Evolutionary conservation across 179 eudicot species (phyloP), one percentile per base, ranked within the genome.

Genomic region (Dionaea muscipula): DNA sequence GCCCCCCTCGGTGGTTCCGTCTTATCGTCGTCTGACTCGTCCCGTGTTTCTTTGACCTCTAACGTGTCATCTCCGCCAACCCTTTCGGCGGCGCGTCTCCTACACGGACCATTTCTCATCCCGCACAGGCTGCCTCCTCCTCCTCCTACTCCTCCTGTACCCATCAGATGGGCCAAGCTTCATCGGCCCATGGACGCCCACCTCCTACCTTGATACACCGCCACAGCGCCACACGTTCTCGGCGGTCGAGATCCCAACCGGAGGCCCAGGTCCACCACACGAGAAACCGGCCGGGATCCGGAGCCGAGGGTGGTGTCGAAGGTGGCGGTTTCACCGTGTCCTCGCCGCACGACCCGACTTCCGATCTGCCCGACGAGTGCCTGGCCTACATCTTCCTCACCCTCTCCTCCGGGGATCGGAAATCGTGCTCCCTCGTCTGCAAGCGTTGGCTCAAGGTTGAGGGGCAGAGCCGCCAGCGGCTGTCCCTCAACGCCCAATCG

Each of bases 391-490:
- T 83, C 20, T 86, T 86, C 68, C 78, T 71, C 22, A 72, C 78
- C 20, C 75, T 86, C 9, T 16, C 71, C 38, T 58, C 85, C 26
- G 73, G 68, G 14, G 87, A 83, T 60, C 63, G 95, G 23, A 86
- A 77, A 13, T 46, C 63, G 3, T 78, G 81, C 28, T 78, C 91
- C 1, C 52, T 76, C 35, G 95, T 86, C 4, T 83, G 91, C 69
- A 80, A 76, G 55, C 73, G 95, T 25, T 86, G 91, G 91, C 51
- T 78, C 0, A 0, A 5, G 2, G 73, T 86, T n/a, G 95, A 86
- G 49, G 95, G 95, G 4, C 87, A 83, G 68, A 80, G 83, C 46
- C 85, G 95, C 4, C 81, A 75, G 24, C 83, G 91, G 0, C 78
- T 86, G 17, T 76, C 91, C 3, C 73, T 86, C 31, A 73, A 76